Base-by-base conservation (phyloP, 2,329 filamentous ascomycete species). In the Salinomyces thailandicus region DNA sequence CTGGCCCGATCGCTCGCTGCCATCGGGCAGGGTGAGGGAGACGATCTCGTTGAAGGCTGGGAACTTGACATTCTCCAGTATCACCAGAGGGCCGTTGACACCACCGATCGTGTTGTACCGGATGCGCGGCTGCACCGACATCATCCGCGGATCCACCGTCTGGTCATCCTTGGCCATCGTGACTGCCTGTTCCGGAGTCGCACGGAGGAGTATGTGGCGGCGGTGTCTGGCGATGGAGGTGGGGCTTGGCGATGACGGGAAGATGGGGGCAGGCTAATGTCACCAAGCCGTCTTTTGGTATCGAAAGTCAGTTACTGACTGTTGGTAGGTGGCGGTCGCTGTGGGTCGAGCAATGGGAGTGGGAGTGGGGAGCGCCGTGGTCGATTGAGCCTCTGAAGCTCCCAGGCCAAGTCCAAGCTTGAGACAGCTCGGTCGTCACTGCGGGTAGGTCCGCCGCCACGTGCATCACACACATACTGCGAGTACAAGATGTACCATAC, bases 51-150 rank as follows among this genome's bases (percentile, higher is more conserved):
- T 96, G 73, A 84, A 98, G 61, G 37, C 75, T 46, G 91, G 91
- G 63, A 86, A 93, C 81, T 98, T 98, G 72, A 98, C 85, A 75
- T 93, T 93, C 62, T 96, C 91, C 51, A 98, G 76, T 59, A 98
- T 89, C 60, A 98, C 91, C 64, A 98, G 76, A 55, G 91, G 91
- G 42, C 91, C 91, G 69, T 98, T 98, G 66, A 98, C 81, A 71
- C 89, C 89, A 59, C 86, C 85, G 60, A 98, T 86, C 54, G 91
- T 98, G 72, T 98, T 98, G 77, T 98, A 98, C 57, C 82, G 79
- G 66, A 96, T 73, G 60, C 79, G 71, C 51, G 79, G 79, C 59
- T 77, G 73, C 60, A 84, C 65, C 52, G 60, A 57, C 62, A 70
- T 68, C 65, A 68, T 68, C 47, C 67, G 61, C 45, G 67, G 66